These are phyloP conservation scores for Chaetomiaceae sp. DNA, from an alignment of 2,329 filamentous ascomycete genomes.

Conservation along the genomic window DNA sequence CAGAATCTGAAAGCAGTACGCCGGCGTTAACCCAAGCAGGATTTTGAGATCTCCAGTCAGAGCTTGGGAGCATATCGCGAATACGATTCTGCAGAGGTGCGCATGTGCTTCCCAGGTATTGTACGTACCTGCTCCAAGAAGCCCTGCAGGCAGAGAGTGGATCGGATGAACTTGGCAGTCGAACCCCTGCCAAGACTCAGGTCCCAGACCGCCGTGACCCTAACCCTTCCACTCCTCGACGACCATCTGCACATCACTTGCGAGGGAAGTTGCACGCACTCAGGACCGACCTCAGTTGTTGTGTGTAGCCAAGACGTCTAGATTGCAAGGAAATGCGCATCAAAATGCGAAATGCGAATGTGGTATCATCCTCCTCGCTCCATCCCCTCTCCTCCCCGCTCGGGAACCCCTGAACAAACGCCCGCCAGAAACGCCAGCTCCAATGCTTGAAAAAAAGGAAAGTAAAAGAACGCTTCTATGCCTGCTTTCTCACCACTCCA, in stretches of 20 bases:
- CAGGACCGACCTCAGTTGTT: not conserved
- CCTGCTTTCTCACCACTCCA: constrained; percentile 7
- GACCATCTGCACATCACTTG: too few species aligned
- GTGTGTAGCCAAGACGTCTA: not conserved
- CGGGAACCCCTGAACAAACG: not conserved
- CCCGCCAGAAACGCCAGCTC: constrained; percentile 1
- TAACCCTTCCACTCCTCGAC: not conserved
- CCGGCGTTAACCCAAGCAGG: not conserved
- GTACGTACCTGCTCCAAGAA: not conserved
- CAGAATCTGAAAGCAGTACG: not conserved
- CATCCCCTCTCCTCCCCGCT: not conserved
- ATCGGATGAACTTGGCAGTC: not conserved
- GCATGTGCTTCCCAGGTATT: not conserved
- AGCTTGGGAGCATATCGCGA: not conserved
- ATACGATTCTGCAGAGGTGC: constrained; percentile 3
- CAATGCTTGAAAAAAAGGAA: constrained; percentile 11
- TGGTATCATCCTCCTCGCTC: constrained; percentile 14
- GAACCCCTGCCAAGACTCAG: not conserved
- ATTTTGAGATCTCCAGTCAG: too few species aligned
- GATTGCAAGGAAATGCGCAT: not conserved
- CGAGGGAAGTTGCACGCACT: too few species aligned
- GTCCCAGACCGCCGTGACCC: not conserved
- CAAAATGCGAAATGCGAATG: not conserved
- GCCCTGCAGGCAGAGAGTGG: too few species aligned
- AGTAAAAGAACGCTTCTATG: constrained; percentile 1